Evolutionary conservation across 176 grass and related monocot genomes (phyloP).

Genomic region (Avena eriantha): DNA sequence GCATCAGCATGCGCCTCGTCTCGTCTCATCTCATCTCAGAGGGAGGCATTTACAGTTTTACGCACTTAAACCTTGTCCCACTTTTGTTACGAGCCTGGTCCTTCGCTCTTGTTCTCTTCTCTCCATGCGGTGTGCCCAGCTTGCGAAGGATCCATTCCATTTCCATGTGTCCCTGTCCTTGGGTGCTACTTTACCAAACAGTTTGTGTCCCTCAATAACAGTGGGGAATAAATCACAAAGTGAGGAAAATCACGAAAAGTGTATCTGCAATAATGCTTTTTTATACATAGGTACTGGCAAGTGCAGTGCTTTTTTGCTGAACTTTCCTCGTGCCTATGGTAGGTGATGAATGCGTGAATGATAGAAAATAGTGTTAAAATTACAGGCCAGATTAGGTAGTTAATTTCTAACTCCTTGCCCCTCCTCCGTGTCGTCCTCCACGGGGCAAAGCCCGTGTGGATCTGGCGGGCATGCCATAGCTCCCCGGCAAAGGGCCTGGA

Average conservation of each 20-base stretch:
- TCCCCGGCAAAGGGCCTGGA: no score
- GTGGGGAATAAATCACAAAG: no score
- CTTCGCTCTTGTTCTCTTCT: not conserved
- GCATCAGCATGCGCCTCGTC: not conserved
- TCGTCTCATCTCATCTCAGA: not conserved
- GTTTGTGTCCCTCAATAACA: not conserved
- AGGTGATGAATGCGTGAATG: no score
- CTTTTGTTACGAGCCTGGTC: not conserved
- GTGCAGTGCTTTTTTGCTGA: no score
- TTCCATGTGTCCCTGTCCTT: constrained; percentile 24
- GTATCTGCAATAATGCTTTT: not conserved
- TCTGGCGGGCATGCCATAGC: no score
- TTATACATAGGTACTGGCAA: not conserved
- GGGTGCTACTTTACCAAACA: not conserved
- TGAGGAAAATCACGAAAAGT: not conserved
- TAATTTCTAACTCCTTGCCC: no score
- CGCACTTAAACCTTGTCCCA: constrained; percentile 15
- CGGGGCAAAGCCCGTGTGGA: no score
- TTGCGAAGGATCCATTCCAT: constrained; percentile 41
- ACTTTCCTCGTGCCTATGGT: no score
- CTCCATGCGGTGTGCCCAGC: not conserved
- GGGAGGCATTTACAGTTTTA: not conserved
- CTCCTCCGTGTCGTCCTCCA: no score
- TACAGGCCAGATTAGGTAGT: no score
- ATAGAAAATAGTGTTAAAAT: no score